Evolutionary conservation across 1,139 yeast species (phyloP).

Genomic region (Kurtzmaniella quercitrusa): DNA sequence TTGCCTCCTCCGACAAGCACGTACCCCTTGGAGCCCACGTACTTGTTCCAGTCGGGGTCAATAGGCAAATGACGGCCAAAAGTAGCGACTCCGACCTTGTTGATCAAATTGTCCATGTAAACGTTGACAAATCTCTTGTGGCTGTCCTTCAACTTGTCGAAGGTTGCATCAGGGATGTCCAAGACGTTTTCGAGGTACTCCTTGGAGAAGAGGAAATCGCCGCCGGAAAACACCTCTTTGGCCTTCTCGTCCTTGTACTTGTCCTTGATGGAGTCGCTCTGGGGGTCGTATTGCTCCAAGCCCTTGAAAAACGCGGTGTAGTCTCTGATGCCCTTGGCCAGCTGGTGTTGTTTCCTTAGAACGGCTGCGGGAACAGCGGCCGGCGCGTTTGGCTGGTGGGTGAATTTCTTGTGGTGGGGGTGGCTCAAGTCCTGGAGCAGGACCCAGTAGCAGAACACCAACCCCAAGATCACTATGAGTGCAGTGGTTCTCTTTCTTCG

Average conservation of each 20-base stretch:
- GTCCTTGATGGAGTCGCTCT: constrained; percentile 30
- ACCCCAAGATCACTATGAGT: background rate
- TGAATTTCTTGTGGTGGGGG: background rate
- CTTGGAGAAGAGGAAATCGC: constrained; percentile 30
- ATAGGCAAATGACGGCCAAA: constrained; percentile 33
- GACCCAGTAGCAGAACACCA: background rate
- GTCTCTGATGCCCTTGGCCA: constrained; percentile 19
- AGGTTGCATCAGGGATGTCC: constrained; percentile 31
- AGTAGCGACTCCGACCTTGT: constrained; percentile 28
- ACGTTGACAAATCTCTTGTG: constrained; percentile 28
- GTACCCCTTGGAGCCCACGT: constrained; percentile 35
- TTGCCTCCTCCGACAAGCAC: constrained; percentile 44
- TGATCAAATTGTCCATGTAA: constrained; percentile 28
- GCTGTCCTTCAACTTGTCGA: constrained; percentile 26
- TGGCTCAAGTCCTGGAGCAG: background rate
- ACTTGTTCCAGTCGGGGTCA: constrained; percentile 34
- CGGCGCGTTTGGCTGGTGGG: background rate
- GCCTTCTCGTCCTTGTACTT: constrained; percentile 31
- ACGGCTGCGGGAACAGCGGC: background rate
- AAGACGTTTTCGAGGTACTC: constrained; percentile 36
- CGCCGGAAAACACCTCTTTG: constrained; percentile 22
- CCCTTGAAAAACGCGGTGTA: constrained; percentile 29
- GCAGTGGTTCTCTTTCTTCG: background rate
- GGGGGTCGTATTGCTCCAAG: constrained; percentile 24
- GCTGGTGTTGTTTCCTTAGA: background rate